Percentiles rank a stretch among this genome's conserved stretches.
Conservation (phyloP, 768 basidiomycete species). For the Galerina sulciceps region DNA sequence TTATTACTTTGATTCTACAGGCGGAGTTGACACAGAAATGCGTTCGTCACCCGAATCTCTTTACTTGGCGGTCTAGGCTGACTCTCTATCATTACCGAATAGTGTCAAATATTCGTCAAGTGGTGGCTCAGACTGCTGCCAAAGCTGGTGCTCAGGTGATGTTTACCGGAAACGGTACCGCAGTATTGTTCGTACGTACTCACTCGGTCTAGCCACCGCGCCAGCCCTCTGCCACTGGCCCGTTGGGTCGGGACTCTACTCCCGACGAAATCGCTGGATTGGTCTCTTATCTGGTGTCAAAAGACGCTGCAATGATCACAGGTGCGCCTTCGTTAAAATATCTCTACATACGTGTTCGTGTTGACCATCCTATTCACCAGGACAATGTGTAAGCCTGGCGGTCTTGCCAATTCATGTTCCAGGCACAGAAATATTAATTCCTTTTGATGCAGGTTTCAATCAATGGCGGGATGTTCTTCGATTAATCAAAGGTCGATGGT, state of each 20-base stretch:
- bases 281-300: slow-evolving; percentile 40
- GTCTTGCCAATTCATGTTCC: background rate
- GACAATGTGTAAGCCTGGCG: slow-evolving; percentile 18
- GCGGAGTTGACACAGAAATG: slow-evolving; percentile 18
- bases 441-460: slow-evolving; percentile 19
- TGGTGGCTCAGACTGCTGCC: background rate
- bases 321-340: slow-evolving; percentile 22
- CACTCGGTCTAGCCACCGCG: too few relatives aligned
- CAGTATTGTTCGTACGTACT: too few relatives aligned
- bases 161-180: too few relatives aligned
- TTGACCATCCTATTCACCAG: background rate
- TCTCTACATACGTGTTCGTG: background rate
- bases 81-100: background rate
- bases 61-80: background rate
- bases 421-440: background rate
- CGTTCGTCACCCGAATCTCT: background rate
- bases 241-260: slow-evolving; percentile 6
- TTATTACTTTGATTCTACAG: background rate
- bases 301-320: slow-evolving; percentile 39
- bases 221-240: too few relatives aligned
- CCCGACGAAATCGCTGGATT: slow-evolving; percentile 39
- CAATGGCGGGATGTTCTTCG: slow-evolving; percentile 25
- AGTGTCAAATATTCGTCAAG: slow-evolving; percentile 8
- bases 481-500: slow-evolving; percentile 5
- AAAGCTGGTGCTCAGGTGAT: background rate